Percentiles rank a stretch among this genome's conserved stretches.
Conservation (phyloP, 768 basidiomycete genomes). For the Russula sp. region DNA sequence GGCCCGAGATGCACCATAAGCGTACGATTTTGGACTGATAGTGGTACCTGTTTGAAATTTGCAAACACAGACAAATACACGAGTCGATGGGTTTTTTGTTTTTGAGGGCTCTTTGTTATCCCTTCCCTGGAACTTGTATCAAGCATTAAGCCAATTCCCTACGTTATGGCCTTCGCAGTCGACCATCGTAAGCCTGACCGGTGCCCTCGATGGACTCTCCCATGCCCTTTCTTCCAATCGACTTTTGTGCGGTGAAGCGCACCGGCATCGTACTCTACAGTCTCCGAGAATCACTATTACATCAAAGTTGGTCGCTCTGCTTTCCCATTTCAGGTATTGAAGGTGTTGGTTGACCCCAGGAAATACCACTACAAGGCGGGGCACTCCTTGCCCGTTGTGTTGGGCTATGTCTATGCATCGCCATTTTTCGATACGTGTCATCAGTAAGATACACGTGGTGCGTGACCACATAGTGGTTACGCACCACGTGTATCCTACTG, state of each 20-base stretch:
- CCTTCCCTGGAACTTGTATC: conserved; percentile 78
- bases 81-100: too few species aligned
- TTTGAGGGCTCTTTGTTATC: too few species aligned
- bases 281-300: conserved; percentile 62
- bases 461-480: too few species aligned
- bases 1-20: too few species aligned
- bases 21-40: too few species aligned
- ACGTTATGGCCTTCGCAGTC: conserved; percentile 76
- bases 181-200: conserved; percentile 62
- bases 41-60: too few species aligned
- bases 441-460: too few species aligned
- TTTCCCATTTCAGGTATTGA: conserved; percentile 9
- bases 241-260: conserved; percentile 73
- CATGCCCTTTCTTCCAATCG: conserved; percentile 50
- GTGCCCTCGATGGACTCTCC: conserved; percentile 41
- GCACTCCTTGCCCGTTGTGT: conserved; percentile 58
- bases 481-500: conserved; percentile 55
- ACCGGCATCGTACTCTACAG: conserved; percentile 59
- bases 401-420: conserved; percentile 66
- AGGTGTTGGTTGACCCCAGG: conserved; percentile 44
- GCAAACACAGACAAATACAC: too few species aligned
- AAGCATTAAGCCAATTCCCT: conserved; percentile 71
- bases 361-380: conserved; percentile 64
- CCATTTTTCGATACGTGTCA: too few species aligned
- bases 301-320: conserved; percentile 48